Base-by-base conservation (phyloP, 129 eudicot species). In the Erigeron canadensis region DNA sequence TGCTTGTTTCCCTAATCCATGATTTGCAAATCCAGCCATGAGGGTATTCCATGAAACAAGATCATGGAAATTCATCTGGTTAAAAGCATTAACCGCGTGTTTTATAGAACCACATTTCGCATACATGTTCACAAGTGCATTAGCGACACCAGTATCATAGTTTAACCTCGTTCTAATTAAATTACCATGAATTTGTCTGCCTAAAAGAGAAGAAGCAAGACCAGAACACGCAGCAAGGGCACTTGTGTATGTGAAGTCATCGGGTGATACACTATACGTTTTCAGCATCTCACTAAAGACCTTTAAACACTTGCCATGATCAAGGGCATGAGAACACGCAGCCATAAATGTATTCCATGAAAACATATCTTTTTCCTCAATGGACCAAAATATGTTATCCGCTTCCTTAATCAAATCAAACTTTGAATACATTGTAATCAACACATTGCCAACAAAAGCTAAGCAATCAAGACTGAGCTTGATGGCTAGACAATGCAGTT, bases 61-160 rank as follows among this genome's bases (percentile, higher is more conserved):
- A 82, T 86, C 82, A 71, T 3, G 88, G 21, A 9, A 23, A 0
- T 47, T 41, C 83, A 82, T 91, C 47, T 23, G 82, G 65, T 80
- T 69, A 69, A 91, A 91, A 63, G 69, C 56, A 37, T 73, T 63
- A 57, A 75, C 73, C n/a, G 89, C 85, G 11, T 82, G 78, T 19
- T 39, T 37, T 43, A 91, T 87, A 41, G 85, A 83, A 65, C 97
- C 97, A 41, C 90, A 85, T 74, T 91, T 91, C 16, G 97, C 86
- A 41, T 91, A 88, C 95, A 91, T 86, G 78, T 88, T 85, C 23
- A 91, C 65, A 79, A 91, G 95, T 38, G 91, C 91, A 80, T 91
- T 91, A 19, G 66, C 81, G 42, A 87, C 88, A 3, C 82, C 86
- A 6, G 85, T 73, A 78, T 91, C 97, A n/a, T 71, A 51, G 37